A percentile compares a stretch with the other conserved stretches of the same genome.
Evolutionary conservation across 2,329 filamentous ascomycete genomes (phyloP).

Genomic region (Fonsecaea erecta): DNA sequence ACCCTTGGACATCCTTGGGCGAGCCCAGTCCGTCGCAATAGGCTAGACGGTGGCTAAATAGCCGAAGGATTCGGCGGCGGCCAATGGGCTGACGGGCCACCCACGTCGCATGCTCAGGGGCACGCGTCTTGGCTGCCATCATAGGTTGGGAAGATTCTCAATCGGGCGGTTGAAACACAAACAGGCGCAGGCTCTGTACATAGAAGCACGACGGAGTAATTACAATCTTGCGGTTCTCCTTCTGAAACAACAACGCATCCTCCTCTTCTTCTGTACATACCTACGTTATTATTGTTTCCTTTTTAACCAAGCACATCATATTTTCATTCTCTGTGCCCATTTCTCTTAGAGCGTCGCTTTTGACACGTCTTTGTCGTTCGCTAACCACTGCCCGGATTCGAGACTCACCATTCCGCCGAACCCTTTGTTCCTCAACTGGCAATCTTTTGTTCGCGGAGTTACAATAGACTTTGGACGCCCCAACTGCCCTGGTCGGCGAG

Average conservation of each 20-base stretch:
- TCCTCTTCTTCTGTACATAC: conserved; percentile 13
- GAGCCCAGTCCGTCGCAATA: not conserved
- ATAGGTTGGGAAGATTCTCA: conserved; percentile 2
- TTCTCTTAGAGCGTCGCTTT: conserved; percentile 1
- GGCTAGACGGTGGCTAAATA: conserved; percentile 2
- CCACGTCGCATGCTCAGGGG: not conserved
- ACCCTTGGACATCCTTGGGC: not conserved
- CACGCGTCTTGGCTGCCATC: conserved; percentile 12
- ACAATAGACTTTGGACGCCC: not conserved
- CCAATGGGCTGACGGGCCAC: conserved; percentile 2
- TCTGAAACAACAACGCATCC: conserved; percentile 4
- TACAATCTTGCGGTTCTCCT: not conserved
- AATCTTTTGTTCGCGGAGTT: conserved; percentile 9
- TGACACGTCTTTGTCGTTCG: conserved; percentile 14
- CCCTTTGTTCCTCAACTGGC: conserved; percentile 17
- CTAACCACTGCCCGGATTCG: not conserved
- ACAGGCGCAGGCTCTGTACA: not conserved
- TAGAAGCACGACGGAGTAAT: not conserved
- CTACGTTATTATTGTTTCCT: not conserved
- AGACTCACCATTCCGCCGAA: not conserved
- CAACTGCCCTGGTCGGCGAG: not conserved
- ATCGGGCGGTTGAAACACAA: conserved; percentile 2
- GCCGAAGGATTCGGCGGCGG: conserved; percentile 17
- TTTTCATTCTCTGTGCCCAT: not conserved
- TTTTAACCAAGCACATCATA: not conserved